These are phyloP conservation scores for Xylariaceae sp. DNA, from an alignment of 2,329 filamentous ascomycete species.

Conservation along the genomic window DNA sequence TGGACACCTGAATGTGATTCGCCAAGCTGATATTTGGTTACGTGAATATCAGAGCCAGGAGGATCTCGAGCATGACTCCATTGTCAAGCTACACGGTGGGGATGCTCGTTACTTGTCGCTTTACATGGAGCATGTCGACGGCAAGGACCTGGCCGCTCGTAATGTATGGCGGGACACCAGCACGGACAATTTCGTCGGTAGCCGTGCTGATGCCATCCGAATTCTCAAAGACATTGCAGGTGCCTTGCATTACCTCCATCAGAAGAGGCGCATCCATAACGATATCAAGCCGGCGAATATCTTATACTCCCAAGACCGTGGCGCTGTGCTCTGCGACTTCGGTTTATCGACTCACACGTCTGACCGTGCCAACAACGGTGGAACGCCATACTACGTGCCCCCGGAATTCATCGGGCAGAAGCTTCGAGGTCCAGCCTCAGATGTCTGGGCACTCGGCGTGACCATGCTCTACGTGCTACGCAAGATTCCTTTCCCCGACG, in stretches of 20 bases:
- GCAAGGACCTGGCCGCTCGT: conserved; percentile 46
- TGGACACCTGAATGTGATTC: conserved; percentile 48
- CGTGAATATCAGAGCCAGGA: conserved; percentile 53
- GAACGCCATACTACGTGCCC: conserved; percentile 57
- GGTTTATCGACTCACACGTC: conserved; percentile 47
- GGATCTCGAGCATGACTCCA: conserved; percentile 50
- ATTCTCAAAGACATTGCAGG: conserved; percentile 50
- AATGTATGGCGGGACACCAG: conserved; percentile 44
- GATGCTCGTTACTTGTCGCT: conserved; percentile 55
- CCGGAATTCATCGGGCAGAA: conserved; percentile 55
- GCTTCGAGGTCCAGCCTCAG: conserved; percentile 48
- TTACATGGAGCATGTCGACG: conserved; percentile 58
- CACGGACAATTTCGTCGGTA: conserved; percentile 47
- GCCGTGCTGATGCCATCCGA: conserved; percentile 43
- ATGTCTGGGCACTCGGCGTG: conserved; percentile 55
- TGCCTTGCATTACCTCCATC: conserved; percentile 53
- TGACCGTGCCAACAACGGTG: conserved; percentile 45
- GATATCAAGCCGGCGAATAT: conserved; percentile 60
- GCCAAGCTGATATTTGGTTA: conserved; percentile 55
- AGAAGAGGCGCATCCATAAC: conserved; percentile 50
- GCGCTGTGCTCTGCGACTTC: conserved; percentile 56
- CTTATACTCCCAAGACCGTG: conserved; percentile 52
- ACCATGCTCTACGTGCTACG: conserved; percentile 56
- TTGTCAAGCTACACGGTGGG: conserved; percentile 53
- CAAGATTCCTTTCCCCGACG: conserved; percentile 51